Conservation (phyloP, 495 filamentous ascomycete genomes). For the Sabuloglossum arenarium region DNA sequence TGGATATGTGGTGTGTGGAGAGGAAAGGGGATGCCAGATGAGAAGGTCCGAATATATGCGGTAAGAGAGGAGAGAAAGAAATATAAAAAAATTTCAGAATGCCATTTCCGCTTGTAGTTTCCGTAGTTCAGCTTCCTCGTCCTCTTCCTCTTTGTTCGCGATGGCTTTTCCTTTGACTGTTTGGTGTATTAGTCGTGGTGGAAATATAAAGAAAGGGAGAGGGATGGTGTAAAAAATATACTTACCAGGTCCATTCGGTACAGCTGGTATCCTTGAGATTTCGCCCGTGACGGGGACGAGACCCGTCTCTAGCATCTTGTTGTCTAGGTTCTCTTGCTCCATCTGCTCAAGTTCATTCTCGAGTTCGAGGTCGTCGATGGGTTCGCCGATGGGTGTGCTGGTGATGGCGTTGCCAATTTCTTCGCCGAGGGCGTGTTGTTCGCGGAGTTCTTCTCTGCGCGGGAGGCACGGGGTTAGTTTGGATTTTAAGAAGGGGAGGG, state of each 20-base stretch:
- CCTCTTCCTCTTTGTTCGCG: slow-evolving; percentile 12
- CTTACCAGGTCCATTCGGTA: slow-evolving; percentile 55
- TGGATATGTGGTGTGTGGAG: no score
- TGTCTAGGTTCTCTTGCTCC: slow-evolving; percentile 73
- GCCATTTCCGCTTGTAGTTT: slow-evolving; percentile 96
- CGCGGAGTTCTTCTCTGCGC: slow-evolving; percentile 74
- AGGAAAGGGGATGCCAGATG: no score
- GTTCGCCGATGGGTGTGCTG: slow-evolving; percentile 42
- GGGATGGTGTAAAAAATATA: not conserved
- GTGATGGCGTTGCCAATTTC: slow-evolving; percentile 80
- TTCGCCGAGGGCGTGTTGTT: slow-evolving; percentile 79
- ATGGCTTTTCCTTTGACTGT: slow-evolving; percentile 32
- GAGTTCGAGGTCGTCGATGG: slow-evolving; percentile 70
- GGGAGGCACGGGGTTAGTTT: not conserved
- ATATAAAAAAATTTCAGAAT: no score
- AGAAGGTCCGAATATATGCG: not conserved
- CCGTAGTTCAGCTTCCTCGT: slow-evolving; percentile 79
- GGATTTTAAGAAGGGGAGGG: no score
- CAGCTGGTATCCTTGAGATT: slow-evolving; percentile 50
- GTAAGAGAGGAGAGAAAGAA: not conserved
- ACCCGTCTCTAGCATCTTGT: slow-evolving; percentile 83
- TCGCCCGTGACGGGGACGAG: slow-evolving; percentile 49
- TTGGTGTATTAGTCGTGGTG: not conserved
- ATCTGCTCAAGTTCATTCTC: slow-evolving; percentile 56
- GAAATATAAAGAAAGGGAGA: not conserved